Base-by-base conservation (phyloP, 495 filamentous ascomycete species). In the Terfezia claveryi region DNA sequence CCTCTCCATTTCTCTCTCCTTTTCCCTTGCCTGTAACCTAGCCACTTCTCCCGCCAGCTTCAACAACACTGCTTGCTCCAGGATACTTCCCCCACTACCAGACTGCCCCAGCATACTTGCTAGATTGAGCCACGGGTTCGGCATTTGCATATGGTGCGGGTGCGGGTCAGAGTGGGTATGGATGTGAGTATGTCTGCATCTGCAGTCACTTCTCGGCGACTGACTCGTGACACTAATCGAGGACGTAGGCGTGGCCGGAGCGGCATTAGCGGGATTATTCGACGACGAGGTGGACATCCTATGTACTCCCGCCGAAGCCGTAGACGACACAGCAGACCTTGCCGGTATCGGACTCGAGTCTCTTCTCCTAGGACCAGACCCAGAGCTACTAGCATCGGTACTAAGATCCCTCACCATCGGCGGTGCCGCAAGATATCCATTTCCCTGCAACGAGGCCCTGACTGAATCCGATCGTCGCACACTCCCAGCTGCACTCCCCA, bases 11-110 rank as follows among this genome's bases (percentile, higher is more conserved):
- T 46, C 41, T 4, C 41, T 46, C 4, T 46, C 41, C 41, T 46
- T 46, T 8, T 46, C 41, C 41, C 41, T 46, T 6, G 37, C 36
- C 52, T 36, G n/a, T 14, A 37, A 16, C 23, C 52, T 53, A 20
- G 14, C 36, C 38, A 58, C 36, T 36, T 58, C 56, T 14, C 52
- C 52, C 52, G 54, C 50, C 32, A 58, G 54, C 32, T 37, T 37
- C 38, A 49, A 54, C 37, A 58, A 37, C 53, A 58, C 53, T 27
- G 56, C 56, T 46, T 55, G 53, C 36, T 58, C 56, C 1, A 58
- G 36, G 37, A 58, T 58, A 6, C 52, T 38, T 14, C 52, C 27
- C 7, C 37, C 17, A 44, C 12, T 32, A 16, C 14, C 23, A 6
- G 16, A 36, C 54, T 17, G 10, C 37, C 16, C 16, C 0, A 50